phyloP scores from a whole-genome alignment of 2,329 filamentous ascomycete genomes.

The Thielaviopsis musarum region DNA sequence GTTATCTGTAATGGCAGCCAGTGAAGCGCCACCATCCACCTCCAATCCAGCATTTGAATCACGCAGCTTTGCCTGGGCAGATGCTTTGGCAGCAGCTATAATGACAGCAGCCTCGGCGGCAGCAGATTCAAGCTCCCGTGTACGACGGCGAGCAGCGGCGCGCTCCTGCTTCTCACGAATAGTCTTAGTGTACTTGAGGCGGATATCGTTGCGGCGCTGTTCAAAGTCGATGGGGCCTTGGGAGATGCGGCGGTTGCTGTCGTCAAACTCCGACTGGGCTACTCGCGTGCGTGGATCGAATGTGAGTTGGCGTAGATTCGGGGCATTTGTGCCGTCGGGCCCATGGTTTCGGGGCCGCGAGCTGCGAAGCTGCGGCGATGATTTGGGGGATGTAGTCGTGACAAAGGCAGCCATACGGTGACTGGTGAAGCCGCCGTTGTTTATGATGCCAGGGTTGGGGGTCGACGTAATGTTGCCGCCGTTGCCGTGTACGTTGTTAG shows the following conservation, averaged over 20 bases:
- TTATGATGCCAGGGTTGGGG: not conserved
- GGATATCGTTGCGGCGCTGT: conserved; percentile 63
- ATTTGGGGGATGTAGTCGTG: conserved; percentile 49
- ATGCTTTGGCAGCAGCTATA: conserved; percentile 25
- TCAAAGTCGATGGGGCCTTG: conserved; percentile 72
- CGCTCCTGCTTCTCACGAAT: conserved; percentile 42
- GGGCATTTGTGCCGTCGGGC: conserved; percentile 49
- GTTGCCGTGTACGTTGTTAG: conserved; percentile 21
- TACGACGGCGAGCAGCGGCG: conserved; percentile 34
- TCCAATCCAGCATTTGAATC: not conserved
- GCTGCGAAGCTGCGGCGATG: conserved; percentile 64
- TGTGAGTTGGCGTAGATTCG: conserved; percentile 49
- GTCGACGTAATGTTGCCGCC: conserved; percentile 16
- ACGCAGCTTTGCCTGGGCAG: conserved; percentile 13
- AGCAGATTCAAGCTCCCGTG: conserved; percentile 28
- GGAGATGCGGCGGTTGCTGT: conserved; percentile 33
- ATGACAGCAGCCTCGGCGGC: conserved; percentile 8
- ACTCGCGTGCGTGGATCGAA: conserved; percentile 32
- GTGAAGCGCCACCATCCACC: not conserved
- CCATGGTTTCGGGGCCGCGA: conserved; percentile 69
- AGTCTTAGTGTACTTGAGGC: conserved; percentile 72
- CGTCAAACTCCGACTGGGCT: conserved; percentile 4
- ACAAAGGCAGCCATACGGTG: conserved; percentile 50
- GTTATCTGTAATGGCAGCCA: not conserved
- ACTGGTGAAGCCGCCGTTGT: not conserved